A percentile compares a stretch with the other conserved stretches of the same genome.
Evolutionary conservation across 1,139 yeast species (phyloP).

Genomic region (Suhomyces ambrosiae): DNA sequence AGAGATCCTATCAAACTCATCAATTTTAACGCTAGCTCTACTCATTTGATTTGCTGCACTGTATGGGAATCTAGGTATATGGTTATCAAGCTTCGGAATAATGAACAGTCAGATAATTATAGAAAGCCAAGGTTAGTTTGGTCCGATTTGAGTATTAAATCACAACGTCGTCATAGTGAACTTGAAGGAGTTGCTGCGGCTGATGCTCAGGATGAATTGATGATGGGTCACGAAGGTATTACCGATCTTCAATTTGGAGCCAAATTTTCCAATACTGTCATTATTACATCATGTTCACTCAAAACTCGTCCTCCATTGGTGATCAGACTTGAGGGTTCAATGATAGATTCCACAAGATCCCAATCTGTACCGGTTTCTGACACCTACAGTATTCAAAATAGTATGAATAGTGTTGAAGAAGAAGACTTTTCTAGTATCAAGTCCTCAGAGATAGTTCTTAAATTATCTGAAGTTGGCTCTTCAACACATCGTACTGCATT

Average conservation of each 20-base stretch:
- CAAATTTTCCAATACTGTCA: conserved; percentile 35
- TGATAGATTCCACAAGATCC: conserved; percentile 26
- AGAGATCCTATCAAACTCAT: conserved; percentile 79
- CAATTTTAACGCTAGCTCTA: conserved; percentile 69
- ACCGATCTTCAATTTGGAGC: conserved; percentile 72
- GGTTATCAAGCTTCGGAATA: conserved; percentile 63
- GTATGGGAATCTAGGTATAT: conserved; percentile 79
- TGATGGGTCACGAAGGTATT: conserved; percentile 82
- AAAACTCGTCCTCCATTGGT: conserved; percentile 41
- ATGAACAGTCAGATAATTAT: conserved; percentile 31
- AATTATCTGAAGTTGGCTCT: conserved; percentile 81
- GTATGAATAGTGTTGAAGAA: conserved; percentile 21
- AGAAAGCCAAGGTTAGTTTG: conserved; percentile 64
- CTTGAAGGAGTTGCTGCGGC: conserved; percentile 19
- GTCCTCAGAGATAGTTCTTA: conserved; percentile 38
- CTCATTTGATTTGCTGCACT: conserved; percentile 79
- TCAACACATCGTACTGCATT: conserved; percentile 70
- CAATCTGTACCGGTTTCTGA: conserved; percentile 13
- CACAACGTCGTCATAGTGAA: conserved; percentile 16
- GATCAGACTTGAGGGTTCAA: conserved; percentile 38
- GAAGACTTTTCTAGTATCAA: conserved; percentile 26
- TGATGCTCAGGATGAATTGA: conserved; percentile 29
- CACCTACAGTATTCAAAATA: conserved; percentile 18
- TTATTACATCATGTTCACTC: conserved; percentile 42
- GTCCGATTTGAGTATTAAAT: conserved; percentile 33